Evolutionary conservation across 768 basidiomycete species (phyloP).

Genomic region (Scleroderma citrinum): DNA sequence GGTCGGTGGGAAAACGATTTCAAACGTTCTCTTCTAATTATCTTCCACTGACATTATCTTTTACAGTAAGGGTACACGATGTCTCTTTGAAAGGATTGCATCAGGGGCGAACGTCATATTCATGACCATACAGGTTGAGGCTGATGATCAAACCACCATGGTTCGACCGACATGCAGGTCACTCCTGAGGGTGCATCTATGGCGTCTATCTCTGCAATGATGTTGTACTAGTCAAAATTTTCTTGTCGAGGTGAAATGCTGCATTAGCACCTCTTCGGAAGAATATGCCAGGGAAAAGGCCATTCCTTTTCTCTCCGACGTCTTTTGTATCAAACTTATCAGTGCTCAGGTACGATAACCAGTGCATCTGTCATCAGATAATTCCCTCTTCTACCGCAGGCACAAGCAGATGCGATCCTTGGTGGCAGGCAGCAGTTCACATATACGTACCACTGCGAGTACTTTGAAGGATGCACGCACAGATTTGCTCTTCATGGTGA

Average conservation of each 20-base stretch:
- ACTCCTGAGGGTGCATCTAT: conserved; percentile 26
- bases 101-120: no score
- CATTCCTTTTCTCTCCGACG: conserved; percentile 34
- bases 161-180: conserved; percentile 11
- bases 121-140: no score
- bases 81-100: no score
- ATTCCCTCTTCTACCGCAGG: neutral
- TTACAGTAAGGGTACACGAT: no score
- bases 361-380: no score
- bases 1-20: no score
- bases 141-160: neutral
- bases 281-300: conserved; percentile 32
- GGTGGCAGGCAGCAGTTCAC: neutral
- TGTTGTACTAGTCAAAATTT: neutral
- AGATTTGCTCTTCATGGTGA: conserved; percentile 50
- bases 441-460: neutral
- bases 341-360: neutral
- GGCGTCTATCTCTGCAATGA: neutral
- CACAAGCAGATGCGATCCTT: neutral
- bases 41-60: no score
- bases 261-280: conserved; percentile 40
- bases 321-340: neutral
- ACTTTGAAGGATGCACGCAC: conserved; percentile 38
- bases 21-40: no score
- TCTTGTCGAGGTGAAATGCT: conserved; percentile 37